Percentiles rank a stretch among this genome's conserved stretches.
Conservation (phyloP, 345 rosid genomes). For the Moricandia arvensis region DNA sequence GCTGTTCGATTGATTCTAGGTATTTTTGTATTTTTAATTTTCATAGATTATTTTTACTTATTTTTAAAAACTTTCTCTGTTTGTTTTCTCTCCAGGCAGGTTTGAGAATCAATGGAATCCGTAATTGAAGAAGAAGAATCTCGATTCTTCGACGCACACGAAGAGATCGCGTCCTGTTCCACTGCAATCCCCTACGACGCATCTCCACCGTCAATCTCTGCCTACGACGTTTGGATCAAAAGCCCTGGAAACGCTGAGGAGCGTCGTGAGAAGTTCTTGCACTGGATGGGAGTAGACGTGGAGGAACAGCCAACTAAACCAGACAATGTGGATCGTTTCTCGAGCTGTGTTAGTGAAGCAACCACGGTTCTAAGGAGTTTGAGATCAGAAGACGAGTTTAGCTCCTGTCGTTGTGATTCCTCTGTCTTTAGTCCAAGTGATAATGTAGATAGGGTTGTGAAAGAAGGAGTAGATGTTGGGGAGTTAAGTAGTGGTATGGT, state of each 20-base stretch:
- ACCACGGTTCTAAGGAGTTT: slow-evolving; percentile 40
- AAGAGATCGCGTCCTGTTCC: slow-evolving; percentile 51
- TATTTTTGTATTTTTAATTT: slow-evolving; percentile 36
- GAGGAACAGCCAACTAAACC: not conserved
- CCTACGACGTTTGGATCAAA: slow-evolving; percentile 60
- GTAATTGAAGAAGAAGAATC: slow-evolving; percentile 56
- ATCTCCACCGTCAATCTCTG: slow-evolving; percentile 14
- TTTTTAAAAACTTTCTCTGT: slow-evolving; percentile 22
- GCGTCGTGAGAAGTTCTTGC: slow-evolving; percentile 55
- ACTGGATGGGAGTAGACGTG: slow-evolving; percentile 51
- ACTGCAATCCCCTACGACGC: slow-evolving; percentile 23
- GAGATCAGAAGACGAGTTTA: slow-evolving; percentile 51
- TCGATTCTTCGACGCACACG: slow-evolving; percentile 71
- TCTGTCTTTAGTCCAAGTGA: slow-evolving; percentile 30
- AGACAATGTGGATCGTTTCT: slow-evolving; percentile 31
- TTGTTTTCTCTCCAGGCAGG: slow-evolving; percentile 49
- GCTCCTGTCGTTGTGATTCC: slow-evolving; percentile 48
- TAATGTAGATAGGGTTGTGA: slow-evolving; percentile 16
- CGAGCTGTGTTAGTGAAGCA: slow-evolving; percentile 33
- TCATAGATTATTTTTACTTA: slow-evolving; percentile 36
- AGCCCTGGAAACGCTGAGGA: slow-evolving; percentile 60
- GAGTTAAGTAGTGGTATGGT: slow-evolving; percentile 42
- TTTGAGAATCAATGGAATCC: slow-evolving; percentile 51
- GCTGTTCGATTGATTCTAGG: slow-evolving; percentile 66
- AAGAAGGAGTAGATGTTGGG: slow-evolving; percentile 21